Percentiles rank a stretch among this genome's conserved stretches.
phyloP scores from a whole-genome alignment of 345 rosid species.

The Aquilaria malaccensis region DNA sequence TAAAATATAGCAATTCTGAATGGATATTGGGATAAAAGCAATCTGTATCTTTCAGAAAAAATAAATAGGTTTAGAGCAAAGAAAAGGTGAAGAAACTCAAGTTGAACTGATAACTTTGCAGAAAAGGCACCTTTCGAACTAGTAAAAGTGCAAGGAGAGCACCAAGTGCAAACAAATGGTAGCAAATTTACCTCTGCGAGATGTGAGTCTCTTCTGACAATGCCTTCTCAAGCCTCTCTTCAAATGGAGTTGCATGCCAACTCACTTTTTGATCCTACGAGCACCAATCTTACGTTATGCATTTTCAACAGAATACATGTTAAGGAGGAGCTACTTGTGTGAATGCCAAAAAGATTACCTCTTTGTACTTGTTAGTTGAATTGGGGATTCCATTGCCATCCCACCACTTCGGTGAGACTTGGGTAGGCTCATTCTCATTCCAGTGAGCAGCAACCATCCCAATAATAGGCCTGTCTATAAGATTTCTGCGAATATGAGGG shows the following conservation, averaged over 20 bases:
- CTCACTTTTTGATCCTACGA: conserved; percentile 92
- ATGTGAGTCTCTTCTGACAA: conserved; percentile 53
- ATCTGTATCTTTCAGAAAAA: no score
- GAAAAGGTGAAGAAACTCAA: background rate
- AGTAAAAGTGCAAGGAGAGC: no score
- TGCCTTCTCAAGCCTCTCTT: conserved; percentile 95
- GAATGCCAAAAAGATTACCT: conserved; percentile 35
- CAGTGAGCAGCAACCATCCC: conserved; percentile 93
- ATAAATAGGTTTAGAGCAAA: no score
- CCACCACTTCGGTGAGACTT: conserved; percentile 78
- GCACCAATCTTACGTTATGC: conserved; percentile 6
- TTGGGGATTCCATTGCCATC: conserved; percentile 98
- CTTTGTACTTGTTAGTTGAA: conserved; percentile 91
- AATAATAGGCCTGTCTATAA: conserved; percentile 76
- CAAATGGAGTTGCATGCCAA: conserved; percentile 99
- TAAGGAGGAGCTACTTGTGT: background rate
- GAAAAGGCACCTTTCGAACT: conserved; percentile 15
- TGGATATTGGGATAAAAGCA: no score
- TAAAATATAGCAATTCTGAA: no score
- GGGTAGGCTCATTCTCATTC: conserved; percentile 51
- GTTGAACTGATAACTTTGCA: conserved; percentile 9
- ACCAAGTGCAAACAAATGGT: background rate
- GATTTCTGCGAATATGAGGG: conserved; percentile 31
- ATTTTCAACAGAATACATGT: background rate
- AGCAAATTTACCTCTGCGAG: conserved; percentile 40